Conservation (phyloP, 768 basidiomycete genomes). For the Hirschioporus abietinus region DNA sequence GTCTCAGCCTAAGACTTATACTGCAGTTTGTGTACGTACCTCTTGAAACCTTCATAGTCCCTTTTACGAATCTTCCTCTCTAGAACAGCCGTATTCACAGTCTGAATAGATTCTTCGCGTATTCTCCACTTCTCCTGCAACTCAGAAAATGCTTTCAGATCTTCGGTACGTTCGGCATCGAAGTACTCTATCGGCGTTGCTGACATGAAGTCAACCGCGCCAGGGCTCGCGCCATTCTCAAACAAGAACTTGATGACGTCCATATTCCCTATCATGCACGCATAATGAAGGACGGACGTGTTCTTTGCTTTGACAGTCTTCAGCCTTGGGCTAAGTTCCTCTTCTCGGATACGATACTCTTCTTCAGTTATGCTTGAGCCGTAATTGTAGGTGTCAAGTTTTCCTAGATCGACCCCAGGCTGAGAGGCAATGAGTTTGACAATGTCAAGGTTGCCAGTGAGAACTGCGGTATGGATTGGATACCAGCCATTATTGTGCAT, state of each 20-base stretch:
- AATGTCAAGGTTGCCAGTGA: background rate
- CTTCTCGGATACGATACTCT: background rate
- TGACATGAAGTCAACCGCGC: background rate
- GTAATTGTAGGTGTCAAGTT: background rate
- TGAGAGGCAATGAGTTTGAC: background rate
- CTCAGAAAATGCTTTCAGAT: background rate
- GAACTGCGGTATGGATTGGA: conserved; percentile 1
- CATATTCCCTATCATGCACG: conserved; percentile 1
- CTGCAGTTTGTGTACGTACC: background rate
- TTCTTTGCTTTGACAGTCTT: background rate
- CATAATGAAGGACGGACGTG: background rate
- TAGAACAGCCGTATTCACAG: background rate
- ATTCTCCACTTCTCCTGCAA: background rate
- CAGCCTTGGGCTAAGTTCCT: conserved; percentile 1
- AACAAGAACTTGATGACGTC: background rate
- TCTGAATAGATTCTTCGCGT: background rate
- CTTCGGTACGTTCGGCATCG: background rate
- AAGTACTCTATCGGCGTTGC: background rate
- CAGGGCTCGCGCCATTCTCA: background rate
- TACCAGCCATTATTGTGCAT: conserved; percentile 1
- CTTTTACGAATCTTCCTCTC: background rate
- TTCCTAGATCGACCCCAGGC: conserved; percentile 1
- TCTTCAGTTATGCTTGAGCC: background rate
- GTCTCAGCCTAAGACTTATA: background rate
- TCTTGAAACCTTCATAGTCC: background rate